phyloP scores from a whole-genome alignment of 108 stramenopile genomes.

The Seminavis robusta region DNA sequence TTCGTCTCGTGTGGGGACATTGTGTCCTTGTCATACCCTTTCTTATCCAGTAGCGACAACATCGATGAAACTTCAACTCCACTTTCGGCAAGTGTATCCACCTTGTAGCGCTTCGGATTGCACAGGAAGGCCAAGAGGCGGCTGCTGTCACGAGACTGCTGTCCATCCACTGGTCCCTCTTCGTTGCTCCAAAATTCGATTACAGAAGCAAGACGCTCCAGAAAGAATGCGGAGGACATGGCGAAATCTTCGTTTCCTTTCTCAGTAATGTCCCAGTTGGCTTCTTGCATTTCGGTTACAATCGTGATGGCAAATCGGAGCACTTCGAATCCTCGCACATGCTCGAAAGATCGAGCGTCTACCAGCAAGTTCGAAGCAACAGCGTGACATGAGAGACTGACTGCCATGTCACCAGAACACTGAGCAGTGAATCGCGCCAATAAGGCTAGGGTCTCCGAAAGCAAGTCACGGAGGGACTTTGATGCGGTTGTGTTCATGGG shows the following conservation, averaged over 20 bases:
- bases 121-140: constrained; percentile 5
- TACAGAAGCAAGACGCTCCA: constrained; percentile 14
- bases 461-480: neutral
- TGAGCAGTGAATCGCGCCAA: constrained; percentile 28
- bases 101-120: constrained; percentile 1
- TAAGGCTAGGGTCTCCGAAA: constrained; percentile 30
- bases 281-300: constrained; percentile 1
- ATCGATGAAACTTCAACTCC: neutral
- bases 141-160: neutral
- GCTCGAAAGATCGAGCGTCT: constrained; percentile 36
- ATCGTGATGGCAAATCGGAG: constrained; percentile 22
- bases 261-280: neutral
- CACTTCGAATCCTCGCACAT: constrained; percentile 21
- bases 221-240: neutral
- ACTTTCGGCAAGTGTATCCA: neutral
- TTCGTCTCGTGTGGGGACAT: no score
- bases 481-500: neutral
- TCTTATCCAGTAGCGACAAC: neutral
- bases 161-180: neutral
- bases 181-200: constrained; percentile 14
- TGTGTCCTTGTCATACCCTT: neutral
- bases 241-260: constrained; percentile 2
- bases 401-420: constrained; percentile 21
- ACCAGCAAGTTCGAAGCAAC: constrained; percentile 49
- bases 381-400: constrained; percentile 38